Evolutionary conservation across 495 filamentous ascomycete genomes (phyloP).

Genomic region (Delitschia confertaspora): DNA sequence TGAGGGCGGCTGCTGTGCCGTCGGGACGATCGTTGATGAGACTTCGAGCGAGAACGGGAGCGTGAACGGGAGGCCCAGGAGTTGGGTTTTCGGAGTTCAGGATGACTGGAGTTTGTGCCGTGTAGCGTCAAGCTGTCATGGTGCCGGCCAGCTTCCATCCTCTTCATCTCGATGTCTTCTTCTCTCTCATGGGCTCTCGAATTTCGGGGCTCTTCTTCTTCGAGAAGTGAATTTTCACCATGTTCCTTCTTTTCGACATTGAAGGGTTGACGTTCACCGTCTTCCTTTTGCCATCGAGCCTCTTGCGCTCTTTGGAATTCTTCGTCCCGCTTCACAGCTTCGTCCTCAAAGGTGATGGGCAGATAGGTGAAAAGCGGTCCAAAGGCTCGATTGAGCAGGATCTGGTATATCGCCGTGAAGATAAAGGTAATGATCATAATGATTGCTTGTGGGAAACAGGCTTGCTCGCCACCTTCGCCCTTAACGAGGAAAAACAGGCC

Average conservation of each 20-base stretch:
- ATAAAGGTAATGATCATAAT: slow-evolving; percentile 72
- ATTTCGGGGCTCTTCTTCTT: slow-evolving; percentile 28
- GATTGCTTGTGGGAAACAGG: slow-evolving; percentile 74
- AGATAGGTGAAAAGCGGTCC: slow-evolving; percentile 79
- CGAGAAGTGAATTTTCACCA: slow-evolving; percentile 54
- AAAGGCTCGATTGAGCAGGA: slow-evolving; percentile 76
- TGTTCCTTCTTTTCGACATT: slow-evolving; percentile 37
- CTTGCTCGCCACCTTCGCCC: slow-evolving; percentile 47
- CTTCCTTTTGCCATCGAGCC: slow-evolving; percentile 42
- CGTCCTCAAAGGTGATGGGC: slow-evolving; percentile 92
- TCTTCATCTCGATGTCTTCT: slow-evolving; percentile 20
- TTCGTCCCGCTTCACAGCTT: slow-evolving; percentile 79
- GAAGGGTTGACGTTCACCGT: slow-evolving; percentile 43
- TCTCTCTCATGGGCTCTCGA: slow-evolving; percentile 4
- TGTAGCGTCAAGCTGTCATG: slow-evolving; percentile 19
- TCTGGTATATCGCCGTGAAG: slow-evolving; percentile 72
- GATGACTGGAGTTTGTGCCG: slow-evolving; percentile 6
- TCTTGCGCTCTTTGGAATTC: slow-evolving; percentile 70
- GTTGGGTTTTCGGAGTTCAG: slow-evolving; percentile 11
- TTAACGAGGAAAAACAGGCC: slow-evolving; percentile 84
- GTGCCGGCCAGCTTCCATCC: slow-evolving; percentile 22
- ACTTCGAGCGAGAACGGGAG: slow-evolving; percentile 23
- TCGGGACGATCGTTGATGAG: not conserved
- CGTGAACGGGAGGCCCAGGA: slow-evolving; percentile 33
- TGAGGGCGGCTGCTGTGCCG: not conserved